Evolutionary conservation across 345 rosid species (phyloP).

Genomic region (Gossypium stocksii): DNA sequence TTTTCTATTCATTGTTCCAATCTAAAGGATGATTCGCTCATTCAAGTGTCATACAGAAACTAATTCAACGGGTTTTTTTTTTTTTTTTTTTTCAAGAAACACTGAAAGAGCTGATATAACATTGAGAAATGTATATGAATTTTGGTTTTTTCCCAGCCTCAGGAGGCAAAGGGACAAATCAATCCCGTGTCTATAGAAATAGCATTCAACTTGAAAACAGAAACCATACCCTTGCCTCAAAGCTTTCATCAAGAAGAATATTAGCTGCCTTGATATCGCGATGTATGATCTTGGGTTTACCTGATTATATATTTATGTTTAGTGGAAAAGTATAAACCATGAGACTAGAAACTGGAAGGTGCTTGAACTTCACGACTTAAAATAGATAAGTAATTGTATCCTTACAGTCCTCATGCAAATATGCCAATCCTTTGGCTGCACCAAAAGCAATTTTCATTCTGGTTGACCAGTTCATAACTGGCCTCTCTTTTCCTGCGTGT

Average conservation of each 20-base stretch:
- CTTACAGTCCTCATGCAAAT: constrained; percentile 90
- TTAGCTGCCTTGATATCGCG: constrained; percentile 87
- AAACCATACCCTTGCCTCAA: constrained; percentile 64
- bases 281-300: constrained; percentile 81
- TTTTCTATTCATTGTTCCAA: neutral
- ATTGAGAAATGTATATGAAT: neutral
- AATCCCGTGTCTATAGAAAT: neutral
- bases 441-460: constrained; percentile 78
- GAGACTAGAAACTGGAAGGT: constrained; percentile 1
- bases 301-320: constrained; percentile 30
- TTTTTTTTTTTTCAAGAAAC: neutral
- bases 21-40: neutral
- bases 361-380: neutral
- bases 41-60: neutral
- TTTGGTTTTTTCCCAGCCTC: neutral
- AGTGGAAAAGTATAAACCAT: neutral
- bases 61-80: neutral
- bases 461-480: constrained; percentile 57
- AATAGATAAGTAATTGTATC: constrained; percentile 11
- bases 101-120: neutral
- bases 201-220: neutral
- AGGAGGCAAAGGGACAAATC: neutral
- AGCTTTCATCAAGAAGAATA: constrained; percentile 69
- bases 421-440: constrained; percentile 84
- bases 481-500: constrained; percentile 57